Percentiles rank a stretch among this genome's conserved stretches.
These are phyloP conservation scores for Backusella tarrabulga DNA, from an alignment of 192 early-diverging fungal genomes.

Conservation along the genomic window DNA sequence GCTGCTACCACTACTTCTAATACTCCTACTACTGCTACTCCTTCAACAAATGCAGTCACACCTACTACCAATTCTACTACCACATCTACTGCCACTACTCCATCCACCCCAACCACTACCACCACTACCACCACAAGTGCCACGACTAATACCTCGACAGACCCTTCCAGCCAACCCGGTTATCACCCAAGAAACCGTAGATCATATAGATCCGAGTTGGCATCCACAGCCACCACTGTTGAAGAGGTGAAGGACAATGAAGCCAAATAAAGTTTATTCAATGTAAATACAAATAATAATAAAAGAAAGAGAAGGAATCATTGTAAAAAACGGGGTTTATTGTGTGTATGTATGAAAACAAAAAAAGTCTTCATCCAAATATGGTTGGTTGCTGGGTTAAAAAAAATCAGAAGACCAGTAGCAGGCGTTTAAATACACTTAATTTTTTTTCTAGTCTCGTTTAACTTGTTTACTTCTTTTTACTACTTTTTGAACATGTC, in stretches of 20 bases:
- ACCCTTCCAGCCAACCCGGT: neutral
- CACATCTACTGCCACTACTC: neutral
- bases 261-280: neutral
- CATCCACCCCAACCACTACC: neutral
- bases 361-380: no score
- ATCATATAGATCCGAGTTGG: conserved; percentile 6
- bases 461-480: neutral
- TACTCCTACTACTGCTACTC: neutral
- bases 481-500: neutral
- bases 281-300: neutral
- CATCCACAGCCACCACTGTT: neutral
- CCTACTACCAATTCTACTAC: neutral
- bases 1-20: neutral
- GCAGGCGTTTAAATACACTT: no score
- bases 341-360: no score
- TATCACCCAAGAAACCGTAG: conserved; percentile 10
- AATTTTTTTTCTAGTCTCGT: neutral
- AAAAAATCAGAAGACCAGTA: no score
- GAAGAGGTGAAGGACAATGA: neutral
- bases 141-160: neutral
- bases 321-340: neutral
- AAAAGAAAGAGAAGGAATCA: neutral
- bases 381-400: no score
- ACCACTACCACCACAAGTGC: neutral
- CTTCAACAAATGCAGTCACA: neutral